Base-by-base conservation (phyloP, 306 rosid genomes). In the Mimosa pudica region DNA sequence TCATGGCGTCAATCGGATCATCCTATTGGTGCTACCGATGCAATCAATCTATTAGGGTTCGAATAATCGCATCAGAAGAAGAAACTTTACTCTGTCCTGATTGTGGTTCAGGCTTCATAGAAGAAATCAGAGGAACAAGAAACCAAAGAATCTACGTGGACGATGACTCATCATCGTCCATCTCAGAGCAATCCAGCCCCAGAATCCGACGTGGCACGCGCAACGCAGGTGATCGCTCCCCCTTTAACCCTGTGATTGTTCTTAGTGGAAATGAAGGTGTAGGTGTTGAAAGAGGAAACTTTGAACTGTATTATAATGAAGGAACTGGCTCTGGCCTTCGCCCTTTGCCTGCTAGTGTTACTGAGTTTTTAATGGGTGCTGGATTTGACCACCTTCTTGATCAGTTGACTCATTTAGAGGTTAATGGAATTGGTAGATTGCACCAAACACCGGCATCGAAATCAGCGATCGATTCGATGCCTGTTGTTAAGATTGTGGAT, bases 381-480 rank as follows among this genome's bases (percentile, higher is more conserved):
- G 93, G 96, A 2, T 89, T 91, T 18, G 93, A 91, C 60, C 93
- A 88, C 17, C 54, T 91, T 46, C 88, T 91, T 4, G 87, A 91
- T 58, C 96, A 90, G 41, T 79, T 90, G 82, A 70, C 89, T 11
- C 89, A 83, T 20, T 48, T 91, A 38, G 93, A 91, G 74, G 81
- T 81, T 17, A 83, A 88, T 10, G 82, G 85, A 45, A 81, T 81
- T 33, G 87, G 71, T 6, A 47, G 87, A 46, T 33, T 87, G 55
- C 90, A 86, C 60, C 89, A 88, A 61, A 91, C 91, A 0, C 90
- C 93, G 16, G 93, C 93, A 6, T 91, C 93, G 0, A 89, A 91
- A 57, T 87, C 90, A 30, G 92, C 93, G 4, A 87, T 89, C 38
- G 93, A 91, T 16, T 89, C 92, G 16, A 87, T 91, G 90, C 93